These are phyloP conservation scores for Amanita rimosa DNA, from an alignment of 768 basidiomycete species.

Conservation along the genomic window DNA sequence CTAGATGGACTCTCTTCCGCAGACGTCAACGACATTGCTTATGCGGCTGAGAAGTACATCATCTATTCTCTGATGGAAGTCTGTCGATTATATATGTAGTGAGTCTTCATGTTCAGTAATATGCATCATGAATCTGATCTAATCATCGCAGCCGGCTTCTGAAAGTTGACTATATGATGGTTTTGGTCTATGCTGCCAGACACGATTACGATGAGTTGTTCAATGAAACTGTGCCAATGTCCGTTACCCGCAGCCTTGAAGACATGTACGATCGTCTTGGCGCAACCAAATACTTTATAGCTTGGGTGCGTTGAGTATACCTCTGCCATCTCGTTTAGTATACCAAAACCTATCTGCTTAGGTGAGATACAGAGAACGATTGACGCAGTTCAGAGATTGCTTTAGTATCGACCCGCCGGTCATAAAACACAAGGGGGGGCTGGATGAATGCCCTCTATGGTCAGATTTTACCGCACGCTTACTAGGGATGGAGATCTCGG, in stretches of 20 bases:
- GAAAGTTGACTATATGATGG: neutral
- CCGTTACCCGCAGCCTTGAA: neutral
- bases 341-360: neutral
- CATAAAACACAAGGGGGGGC: neutral
- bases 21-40: neutral
- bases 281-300: neutral
- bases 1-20: neutral
- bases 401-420: neutral
- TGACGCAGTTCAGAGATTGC: neutral
- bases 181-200: neutral
- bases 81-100: constrained; percentile 1
- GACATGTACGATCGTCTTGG: neutral
- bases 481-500: neutral
- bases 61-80: neutral
- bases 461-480: neutral
- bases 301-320: neutral
- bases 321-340: too few species aligned
- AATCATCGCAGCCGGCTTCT: neutral
- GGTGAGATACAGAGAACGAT: neutral
- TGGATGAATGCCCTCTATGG: neutral
- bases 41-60: neutral
- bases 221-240: neutral
- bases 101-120: neutral
- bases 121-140: too few species aligned
- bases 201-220: neutral